A percentile compares a stretch with the other conserved stretches of the same genome.
These are phyloP conservation scores for Colletotrichum aenigma DNA, from an alignment of 2,329 filamentous ascomycete species.

Conservation along the genomic window DNA sequence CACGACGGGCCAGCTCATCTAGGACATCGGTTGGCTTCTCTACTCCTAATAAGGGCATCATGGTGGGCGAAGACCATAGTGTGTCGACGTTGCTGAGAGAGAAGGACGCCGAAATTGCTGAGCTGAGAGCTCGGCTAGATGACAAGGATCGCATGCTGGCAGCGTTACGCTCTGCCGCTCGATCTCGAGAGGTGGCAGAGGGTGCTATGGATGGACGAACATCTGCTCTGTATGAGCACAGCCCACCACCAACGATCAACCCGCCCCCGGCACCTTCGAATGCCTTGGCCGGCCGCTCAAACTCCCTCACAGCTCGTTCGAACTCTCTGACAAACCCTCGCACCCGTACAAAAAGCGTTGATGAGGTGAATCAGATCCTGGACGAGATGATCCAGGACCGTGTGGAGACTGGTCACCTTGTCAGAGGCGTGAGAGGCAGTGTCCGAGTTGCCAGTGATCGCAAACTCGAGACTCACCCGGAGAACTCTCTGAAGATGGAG, in stretches of 20 bases:
- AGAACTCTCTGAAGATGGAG: constrained; percentile 40
- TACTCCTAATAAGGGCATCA: constrained; percentile 63
- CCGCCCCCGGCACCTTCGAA: constrained; percentile 16
- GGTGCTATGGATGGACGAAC: constrained; percentile 30
- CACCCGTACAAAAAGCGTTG: constrained; percentile 71
- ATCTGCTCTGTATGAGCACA: constrained; percentile 27
- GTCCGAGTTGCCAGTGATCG: constrained; percentile 59
- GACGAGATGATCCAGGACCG: constrained; percentile 96
- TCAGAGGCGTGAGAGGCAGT: constrained; percentile 70
- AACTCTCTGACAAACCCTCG: constrained; percentile 29
- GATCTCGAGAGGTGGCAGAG: constrained; percentile 84
- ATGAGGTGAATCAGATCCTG: constrained; percentile 91
- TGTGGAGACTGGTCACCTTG: constrained; percentile 75
- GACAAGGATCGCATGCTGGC: constrained; percentile 95
- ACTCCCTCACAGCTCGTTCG: neutral
- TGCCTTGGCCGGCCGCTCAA: neutral
- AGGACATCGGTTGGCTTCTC: constrained; percentile 79
- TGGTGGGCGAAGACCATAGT: constrained; percentile 81
- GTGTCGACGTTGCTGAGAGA: constrained; percentile 77
- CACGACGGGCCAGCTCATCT: constrained; percentile 86
- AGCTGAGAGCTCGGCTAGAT: constrained; percentile 85
- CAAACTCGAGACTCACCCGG: constrained; percentile 40
- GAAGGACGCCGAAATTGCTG: constrained; percentile 91
- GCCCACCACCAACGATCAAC: constrained; percentile 14
- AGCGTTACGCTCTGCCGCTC: constrained; percentile 82